Evolutionary conservation across 129 eudicot genomes (phyloP), one percentile per base, ranked within the genome.

Genomic region (Helichrysum umbraculigerum): DNA sequence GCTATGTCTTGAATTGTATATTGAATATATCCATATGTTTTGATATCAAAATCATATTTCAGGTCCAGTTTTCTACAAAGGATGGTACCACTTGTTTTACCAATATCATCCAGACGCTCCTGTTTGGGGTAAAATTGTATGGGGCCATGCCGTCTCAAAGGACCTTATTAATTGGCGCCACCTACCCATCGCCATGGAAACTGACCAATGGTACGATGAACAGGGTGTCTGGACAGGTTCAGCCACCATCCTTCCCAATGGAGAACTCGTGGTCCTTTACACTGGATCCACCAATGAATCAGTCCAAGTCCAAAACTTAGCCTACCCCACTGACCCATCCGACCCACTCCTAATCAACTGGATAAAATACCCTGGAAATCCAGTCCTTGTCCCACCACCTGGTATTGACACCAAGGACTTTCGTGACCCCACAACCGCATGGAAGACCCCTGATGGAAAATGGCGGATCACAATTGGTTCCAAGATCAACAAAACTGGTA

Each of bases 221-320:
- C 86, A 89, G 37, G 96, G 98, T 8, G 98, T 92, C 6, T 92
- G 96, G 96, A 92, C 98, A 0, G 98, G 98, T 1, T 92, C 98
- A 0, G 98, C 96, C 70, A 89, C 98, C 41, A 83, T 89, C 76
- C 88, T 87, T 56, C 85, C 92, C 0, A 86, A 92, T 20, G 98
- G 91, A 19, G 76, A 86, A 34, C 80, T 92, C 11, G 78, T 89
- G 50, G 86, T 92, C 75, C 80, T 92, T 21, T 92, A 89, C 86
- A 92, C 98, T 4, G 96, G 98, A 1, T 86, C 89, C 52, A 86
- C 96, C 57, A 87, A 89, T 25, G 89, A 87, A 15, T 82, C 91
- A 0, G 90, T 84, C 51, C 96, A 92, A 58, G 96, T 92, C 62
- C 98, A 92, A 78, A 92, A 89, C 73, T 76, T 92, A 2, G 98